Evolutionary conservation across 2,329 filamentous ascomycete species (phyloP).

Genomic region (Fusarium mexicanum): DNA sequence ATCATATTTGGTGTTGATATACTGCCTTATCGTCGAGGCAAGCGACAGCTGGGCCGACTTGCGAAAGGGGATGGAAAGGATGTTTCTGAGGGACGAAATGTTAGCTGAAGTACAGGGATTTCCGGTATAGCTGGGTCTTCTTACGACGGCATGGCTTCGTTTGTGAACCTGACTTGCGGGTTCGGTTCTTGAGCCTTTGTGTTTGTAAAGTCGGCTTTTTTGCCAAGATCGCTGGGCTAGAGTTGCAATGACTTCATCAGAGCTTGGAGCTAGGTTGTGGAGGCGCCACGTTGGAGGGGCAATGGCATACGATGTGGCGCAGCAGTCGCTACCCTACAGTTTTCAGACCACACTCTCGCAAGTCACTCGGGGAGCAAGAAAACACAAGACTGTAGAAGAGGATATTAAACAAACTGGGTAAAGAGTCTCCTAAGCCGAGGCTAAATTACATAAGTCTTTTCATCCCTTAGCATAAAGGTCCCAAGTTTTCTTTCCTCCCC

Average conservation of each 20-base stretch:
- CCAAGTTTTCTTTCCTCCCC: accelerated
- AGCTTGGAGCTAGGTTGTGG: slow-evolving; percentile 2
- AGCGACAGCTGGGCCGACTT: slow-evolving; percentile 83
- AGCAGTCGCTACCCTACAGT: slow-evolving; percentile 2
- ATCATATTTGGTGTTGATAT: slow-evolving; percentile 98
- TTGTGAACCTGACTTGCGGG: slow-evolving; percentile 11
- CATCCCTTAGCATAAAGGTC: background rate
- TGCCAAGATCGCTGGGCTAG: slow-evolving; percentile 4
- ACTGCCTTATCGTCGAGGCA: slow-evolving; percentile 85
- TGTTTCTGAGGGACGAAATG: slow-evolving; percentile 55
- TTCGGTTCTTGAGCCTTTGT: background rate
- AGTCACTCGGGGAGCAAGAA: no score
- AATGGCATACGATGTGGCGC: slow-evolving; percentile 33
- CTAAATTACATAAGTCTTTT: background rate
- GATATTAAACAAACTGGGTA: background rate
- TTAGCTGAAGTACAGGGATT: background rate
- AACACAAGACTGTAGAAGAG: background rate
- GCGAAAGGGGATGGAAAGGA: slow-evolving; percentile 87
- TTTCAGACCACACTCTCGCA: accelerated
- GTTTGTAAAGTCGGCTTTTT: background rate
- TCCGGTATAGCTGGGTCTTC: background rate
- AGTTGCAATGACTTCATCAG: slow-evolving; percentile 41
- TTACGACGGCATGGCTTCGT: slow-evolving; percentile 44
- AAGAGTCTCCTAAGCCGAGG: background rate
- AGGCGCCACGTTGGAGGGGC: slow-evolving; percentile 38